These are phyloP conservation scores for Arbutus unedo DNA, from an alignment of 148 eudicot species.

Conservation along the genomic window DNA sequence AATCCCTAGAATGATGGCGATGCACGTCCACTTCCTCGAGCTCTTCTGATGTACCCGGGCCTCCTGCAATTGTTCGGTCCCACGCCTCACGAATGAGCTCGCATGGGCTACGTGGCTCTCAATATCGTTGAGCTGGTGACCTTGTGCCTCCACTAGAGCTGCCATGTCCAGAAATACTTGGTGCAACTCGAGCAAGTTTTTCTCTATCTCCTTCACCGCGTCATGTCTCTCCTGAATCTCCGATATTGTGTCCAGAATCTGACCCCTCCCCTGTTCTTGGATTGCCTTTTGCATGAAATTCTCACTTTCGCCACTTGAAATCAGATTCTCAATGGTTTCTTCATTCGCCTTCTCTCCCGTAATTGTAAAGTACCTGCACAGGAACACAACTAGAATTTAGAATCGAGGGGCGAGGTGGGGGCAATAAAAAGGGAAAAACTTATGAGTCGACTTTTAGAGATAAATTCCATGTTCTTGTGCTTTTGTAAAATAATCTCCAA, in stretches of 20 bases:
- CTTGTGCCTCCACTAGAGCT: slow-evolving; percentile 27
- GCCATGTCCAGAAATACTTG: slow-evolving; percentile 28
- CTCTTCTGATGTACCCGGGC: slow-evolving; percentile 20
- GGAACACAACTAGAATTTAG: background rate
- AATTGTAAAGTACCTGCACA: slow-evolving; percentile 19
- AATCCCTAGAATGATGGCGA: background rate
- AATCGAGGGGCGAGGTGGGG: background rate
- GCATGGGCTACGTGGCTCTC: slow-evolving; percentile 27
- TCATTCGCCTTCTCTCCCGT: slow-evolving; percentile 27
- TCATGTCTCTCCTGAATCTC: slow-evolving; percentile 24
- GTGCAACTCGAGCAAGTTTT: slow-evolving; percentile 21
- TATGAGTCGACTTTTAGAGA: background rate
- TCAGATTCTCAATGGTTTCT: slow-evolving; percentile 21
- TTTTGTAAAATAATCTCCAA: background rate
- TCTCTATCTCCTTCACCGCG: slow-evolving; percentile 23
- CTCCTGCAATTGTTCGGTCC: slow-evolving; percentile 22
- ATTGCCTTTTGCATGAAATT: slow-evolving; percentile 19
- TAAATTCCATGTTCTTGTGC: background rate
- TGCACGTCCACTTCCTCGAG: slow-evolving; percentile 23
- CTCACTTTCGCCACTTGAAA: slow-evolving; percentile 18
- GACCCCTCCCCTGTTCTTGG: slow-evolving; percentile 23
- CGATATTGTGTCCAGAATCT: slow-evolving; percentile 16
- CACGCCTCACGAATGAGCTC: slow-evolving; percentile 25
- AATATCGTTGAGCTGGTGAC: slow-evolving; percentile 18
- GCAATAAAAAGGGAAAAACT: too few relatives aligned